Evolutionary conservation across 2,329 filamentous ascomycete species (phyloP), one percentile per base, ranked within the genome.

Genomic region (Hortaea sp.): DNA sequence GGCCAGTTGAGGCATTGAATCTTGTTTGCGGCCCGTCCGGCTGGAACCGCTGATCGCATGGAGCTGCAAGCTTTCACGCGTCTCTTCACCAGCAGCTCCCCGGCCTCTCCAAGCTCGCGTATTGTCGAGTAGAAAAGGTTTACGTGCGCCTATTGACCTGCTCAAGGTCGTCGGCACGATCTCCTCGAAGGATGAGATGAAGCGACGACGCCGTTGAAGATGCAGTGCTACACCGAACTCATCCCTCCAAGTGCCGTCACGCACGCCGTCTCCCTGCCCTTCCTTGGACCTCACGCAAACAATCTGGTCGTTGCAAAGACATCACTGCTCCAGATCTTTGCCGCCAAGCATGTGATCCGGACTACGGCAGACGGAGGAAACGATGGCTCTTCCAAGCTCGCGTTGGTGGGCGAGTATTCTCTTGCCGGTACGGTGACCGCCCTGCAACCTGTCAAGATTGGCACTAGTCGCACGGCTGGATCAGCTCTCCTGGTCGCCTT

Each of bases 221-320:
- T 97, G 90, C 90, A 97, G 79, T 94, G 88, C 75, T 97, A 97
- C 71, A 89, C 88, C 63, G 92, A 98, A 76, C 76, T 98, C 66
- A 82, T 88, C 66, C 85, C 90, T 72, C 89, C 92, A 45, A 94
- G 89, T 65, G 89, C 89, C 65, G 88, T 97, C 69, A 89, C 88
- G 61, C 85, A 95, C 70, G 87, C 89, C 53, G 70, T 95, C 60
- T 78, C 75, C 49, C 70, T 95, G 37, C 79, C 88, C 32, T 88
- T 98, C 62, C 75, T 84, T 41, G 84, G 84, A 41, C 69, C 85
- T 42, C 76, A 82, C 53, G 80, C 85, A 57, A 84, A 78, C 66
- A 95, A 97, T 65, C 78, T 98, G 55, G 74, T 95, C 56, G 81
- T 98, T 69, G 88, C 88, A 59, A 94, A 89, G 71, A 88, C 88